Conservation (phyloP, 83 land plant genomes). For the Picea mariana region DNA sequence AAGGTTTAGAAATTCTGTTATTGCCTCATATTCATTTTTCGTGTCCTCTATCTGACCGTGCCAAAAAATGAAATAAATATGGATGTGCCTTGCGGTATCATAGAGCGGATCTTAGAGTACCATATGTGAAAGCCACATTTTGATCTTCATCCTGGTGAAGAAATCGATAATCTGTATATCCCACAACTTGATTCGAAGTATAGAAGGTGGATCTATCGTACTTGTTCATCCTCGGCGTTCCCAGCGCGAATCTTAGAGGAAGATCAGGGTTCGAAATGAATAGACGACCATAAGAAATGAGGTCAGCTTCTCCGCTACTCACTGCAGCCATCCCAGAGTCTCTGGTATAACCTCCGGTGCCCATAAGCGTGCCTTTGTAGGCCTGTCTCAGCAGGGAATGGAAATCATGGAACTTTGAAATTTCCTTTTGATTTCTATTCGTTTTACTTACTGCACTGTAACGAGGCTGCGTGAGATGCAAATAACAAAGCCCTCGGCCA, state of each 20-base stretch:
- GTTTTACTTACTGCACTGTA: too few relatives aligned
- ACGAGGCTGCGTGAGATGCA: neutral
- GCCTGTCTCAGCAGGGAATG: neutral
- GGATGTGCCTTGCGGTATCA: too few relatives aligned
- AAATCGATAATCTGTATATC: conserved; percentile 16
- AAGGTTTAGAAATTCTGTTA: too few relatives aligned
- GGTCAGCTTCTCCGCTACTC: neutral
- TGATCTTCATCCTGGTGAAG: too few relatives aligned
- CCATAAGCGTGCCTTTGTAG: conserved; percentile 13
- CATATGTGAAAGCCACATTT: too few relatives aligned
- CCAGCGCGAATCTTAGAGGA: conserved; percentile 5
- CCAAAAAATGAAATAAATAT: too few relatives aligned
- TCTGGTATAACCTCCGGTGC: conserved; percentile 11
- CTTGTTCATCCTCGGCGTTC: conserved; percentile 7
- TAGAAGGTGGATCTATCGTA: conserved; percentile 19
- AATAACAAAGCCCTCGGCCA: too few relatives aligned
- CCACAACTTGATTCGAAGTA: conserved; percentile 14
- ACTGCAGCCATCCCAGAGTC: conserved; percentile 14
- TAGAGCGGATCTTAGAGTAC: too few relatives aligned
- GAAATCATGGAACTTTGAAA: neutral
- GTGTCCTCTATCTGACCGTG: too few relatives aligned
- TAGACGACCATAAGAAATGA: conserved; percentile 14
- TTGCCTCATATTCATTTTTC: too few relatives aligned
- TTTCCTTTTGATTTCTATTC: too few relatives aligned
- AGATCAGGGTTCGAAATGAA: conserved; percentile 21